Conservation (phyloP, 371 early-diverging fungal species). For the Mucor velutinosus region DNA sequence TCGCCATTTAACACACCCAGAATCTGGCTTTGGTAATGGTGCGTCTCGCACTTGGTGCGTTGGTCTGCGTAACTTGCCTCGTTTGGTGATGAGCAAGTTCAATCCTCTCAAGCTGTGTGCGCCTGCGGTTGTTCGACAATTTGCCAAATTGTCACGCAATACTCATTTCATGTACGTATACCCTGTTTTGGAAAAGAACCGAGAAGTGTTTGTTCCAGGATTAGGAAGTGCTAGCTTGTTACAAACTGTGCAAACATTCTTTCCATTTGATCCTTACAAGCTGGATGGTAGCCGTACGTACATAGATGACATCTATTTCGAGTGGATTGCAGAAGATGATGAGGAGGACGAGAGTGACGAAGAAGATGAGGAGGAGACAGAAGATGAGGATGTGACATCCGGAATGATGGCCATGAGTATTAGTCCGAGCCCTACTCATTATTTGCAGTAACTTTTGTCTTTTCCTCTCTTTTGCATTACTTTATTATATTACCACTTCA, state of each 20-base stretch:
- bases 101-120: constrained; percentile 87
- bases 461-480: not conserved
- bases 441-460: constrained; percentile 13
- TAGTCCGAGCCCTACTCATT: constrained; percentile 56
- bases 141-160: constrained; percentile 76
- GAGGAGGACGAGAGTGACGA: constrained; percentile 44
- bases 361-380: constrained; percentile 39
- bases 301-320: constrained; percentile 66
- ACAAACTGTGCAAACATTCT: constrained; percentile 77
- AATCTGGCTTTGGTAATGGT: constrained; percentile 25
- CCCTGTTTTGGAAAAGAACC: constrained; percentile 73
- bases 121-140: constrained; percentile 79
- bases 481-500: not conserved
- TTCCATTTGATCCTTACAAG: constrained; percentile 95
- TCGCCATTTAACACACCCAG: constrained; percentile 19
- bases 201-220: constrained; percentile 48
- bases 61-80: constrained; percentile 60
- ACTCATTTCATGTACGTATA: constrained; percentile 88
- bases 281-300: constrained; percentile 66
- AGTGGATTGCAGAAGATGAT: constrained; percentile 66
- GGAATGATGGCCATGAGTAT: constrained; percentile 67
- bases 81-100: constrained; percentile 80
- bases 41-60: constrained; percentile 41
- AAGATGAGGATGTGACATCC: constrained; percentile 48
- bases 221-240: constrained; percentile 29